These are phyloP conservation scores for Mangifera indica DNA, from an alignment of 345 rosid genomes.

Conservation along the genomic window DNA sequence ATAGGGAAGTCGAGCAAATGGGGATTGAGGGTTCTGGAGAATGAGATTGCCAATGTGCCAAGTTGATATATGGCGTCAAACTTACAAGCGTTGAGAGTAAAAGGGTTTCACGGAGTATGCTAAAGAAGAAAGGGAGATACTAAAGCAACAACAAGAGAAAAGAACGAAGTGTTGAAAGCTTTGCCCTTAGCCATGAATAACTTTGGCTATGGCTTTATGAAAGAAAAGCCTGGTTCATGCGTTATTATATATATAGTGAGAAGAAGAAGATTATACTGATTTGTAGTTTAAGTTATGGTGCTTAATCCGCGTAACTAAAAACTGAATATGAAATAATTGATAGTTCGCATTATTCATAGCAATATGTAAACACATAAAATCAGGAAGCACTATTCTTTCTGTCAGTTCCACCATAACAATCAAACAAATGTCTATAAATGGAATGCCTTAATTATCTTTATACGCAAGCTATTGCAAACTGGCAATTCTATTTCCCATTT, in stretches of 20 bases:
- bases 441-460: too few species aligned
- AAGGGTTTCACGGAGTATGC: neutral
- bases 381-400: too few species aligned
- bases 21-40: neutral
- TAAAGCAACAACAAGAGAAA: neutral
- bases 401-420: too few species aligned
- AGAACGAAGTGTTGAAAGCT: neutral
- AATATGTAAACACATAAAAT: too few species aligned
- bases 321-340: too few species aligned
- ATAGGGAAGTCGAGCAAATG: conserved; percentile 17
- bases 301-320: too few species aligned
- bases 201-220: neutral
- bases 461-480: too few species aligned
- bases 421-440: too few species aligned
- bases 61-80: conserved; percentile 22
- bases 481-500: too few species aligned
- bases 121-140: neutral
- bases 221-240: neutral
- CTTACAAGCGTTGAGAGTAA: neutral
- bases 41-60: conserved; percentile 18
- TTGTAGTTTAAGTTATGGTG: too few species aligned
- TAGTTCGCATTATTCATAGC: too few species aligned
- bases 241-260: neutral
- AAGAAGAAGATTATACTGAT: neutral
- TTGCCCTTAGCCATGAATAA: neutral